Evolutionary conservation across 441 rosid species (phyloP), one percentile per base, ranked within the genome.

Genomic region (Jatropha podagrica): DNA sequence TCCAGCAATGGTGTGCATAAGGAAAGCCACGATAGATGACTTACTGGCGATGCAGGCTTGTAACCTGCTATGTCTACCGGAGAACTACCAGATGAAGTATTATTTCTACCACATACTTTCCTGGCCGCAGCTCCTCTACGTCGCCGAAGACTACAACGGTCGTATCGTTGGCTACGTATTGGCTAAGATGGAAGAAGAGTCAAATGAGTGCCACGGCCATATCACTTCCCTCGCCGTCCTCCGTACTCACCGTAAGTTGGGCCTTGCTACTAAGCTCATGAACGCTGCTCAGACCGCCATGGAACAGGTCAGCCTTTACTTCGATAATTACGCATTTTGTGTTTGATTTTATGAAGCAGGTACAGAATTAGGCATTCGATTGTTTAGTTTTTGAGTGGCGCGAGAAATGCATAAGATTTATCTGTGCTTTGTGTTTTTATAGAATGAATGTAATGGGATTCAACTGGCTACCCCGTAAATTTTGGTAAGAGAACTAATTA

Each of bases 81-180:
- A 95, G 86, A 95, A 93, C 63, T 95, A 95, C 90, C 99, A 95
- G 88, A 95, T 95, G 99, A 95, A 95, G 86, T 93, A 95, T 71
- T 95, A 93, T 81, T 85, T 93, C 78, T 95, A 95, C 76, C 99
- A 93, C 80, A 93, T 95, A 83, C 96, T 95, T 55, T 95, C 99
- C 2, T 95, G 98, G 99, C 99, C 99, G 2, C 99, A 95, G 91
- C 95, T 95, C 49, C 98, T 95, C 74, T 93, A 95, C 81, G 99
- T 95, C 14, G 99, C 98, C 38, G 96, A 95, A 76, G 99, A 95
- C 81, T 93, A 93, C 87, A 93, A 93, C 74, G 96, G 96, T 63
- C 91, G 92, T 44, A 95, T 95, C 82, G 99, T 95, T 48, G 99
- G 99, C 41, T 95, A 95, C 72, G 99, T 95, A 2, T 81, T 95